Evolutionary conservation across 352 stramenopile genomes (phyloP).

Genomic region (Phytophthora lateralis): DNA sequence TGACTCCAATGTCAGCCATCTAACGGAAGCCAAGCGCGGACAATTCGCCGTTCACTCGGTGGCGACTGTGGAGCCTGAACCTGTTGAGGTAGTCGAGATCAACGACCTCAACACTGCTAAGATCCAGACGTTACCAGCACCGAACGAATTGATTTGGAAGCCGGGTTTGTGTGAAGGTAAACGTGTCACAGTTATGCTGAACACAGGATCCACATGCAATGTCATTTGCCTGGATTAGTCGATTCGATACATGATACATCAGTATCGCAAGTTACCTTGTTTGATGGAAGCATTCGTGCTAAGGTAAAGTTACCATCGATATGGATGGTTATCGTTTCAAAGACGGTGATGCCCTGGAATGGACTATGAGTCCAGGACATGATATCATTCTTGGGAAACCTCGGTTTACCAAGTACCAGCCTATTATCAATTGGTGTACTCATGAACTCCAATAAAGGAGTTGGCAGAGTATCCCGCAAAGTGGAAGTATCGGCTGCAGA

Average conservation of each 20-base stretch:
- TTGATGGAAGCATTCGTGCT: not conserved
- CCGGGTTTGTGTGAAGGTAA: not conserved
- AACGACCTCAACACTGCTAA: not conserved
- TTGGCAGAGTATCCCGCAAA: not conserved
- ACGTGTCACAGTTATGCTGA: not conserved
- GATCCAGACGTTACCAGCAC: not conserved
- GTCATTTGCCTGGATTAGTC: not conserved
- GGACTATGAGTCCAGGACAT: conserved; percentile 9
- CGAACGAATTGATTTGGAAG: not conserved
- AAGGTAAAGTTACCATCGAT: not conserved
- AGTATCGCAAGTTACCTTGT: not conserved
- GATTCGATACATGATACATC: not conserved
- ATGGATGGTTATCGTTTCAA: conserved; percentile 6
- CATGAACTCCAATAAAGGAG: not conserved
- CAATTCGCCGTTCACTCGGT: not conserved
- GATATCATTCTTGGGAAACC: conserved; percentile 25
- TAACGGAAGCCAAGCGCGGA: not conserved
- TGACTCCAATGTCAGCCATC: not conserved
- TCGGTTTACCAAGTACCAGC: conserved; percentile 21
- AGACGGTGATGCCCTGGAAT: conserved; percentile 17
- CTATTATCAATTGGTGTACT: conserved; percentile 14
- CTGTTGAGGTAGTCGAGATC: not conserved
- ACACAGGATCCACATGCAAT: not conserved
- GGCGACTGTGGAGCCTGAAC: not conserved
- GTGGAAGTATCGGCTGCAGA: conserved; percentile 13